Percentiles rank a stretch among this genome's conserved stretches.
These are phyloP conservation scores for Rubia yunnanensis DNA, from an alignment of 257 asterid genomes.

Conservation along the genomic window DNA sequence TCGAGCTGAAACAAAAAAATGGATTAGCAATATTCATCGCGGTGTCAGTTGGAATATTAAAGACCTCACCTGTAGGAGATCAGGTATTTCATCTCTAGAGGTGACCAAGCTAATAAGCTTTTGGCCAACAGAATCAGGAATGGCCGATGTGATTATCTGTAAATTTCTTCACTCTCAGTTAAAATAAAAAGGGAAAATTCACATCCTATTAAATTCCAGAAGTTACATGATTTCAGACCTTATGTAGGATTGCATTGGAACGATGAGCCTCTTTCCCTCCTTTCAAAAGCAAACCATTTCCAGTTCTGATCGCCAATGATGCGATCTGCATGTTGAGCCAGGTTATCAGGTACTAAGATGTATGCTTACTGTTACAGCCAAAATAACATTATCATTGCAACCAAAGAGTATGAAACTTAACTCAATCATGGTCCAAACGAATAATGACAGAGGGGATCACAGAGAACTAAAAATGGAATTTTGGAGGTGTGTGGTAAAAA, in stretches of 20 bases:
- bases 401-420: background rate
- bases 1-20: constrained; percentile 43
- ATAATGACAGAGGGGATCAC: too few species aligned
- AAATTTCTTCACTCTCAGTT: constrained; percentile 4
- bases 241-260: constrained; percentile 65
- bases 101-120: constrained; percentile 71
- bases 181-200: background rate
- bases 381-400: background rate
- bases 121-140: constrained; percentile 61
- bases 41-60: constrained; percentile 2
- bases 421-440: background rate
- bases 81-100: constrained; percentile 76
- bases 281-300: constrained; percentile 74
- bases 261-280: constrained; percentile 85
- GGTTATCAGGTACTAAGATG: constrained; percentile 3
- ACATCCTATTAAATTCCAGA: background rate
- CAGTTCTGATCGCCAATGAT: constrained; percentile 75
- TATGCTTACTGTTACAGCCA: constrained; percentile 2
- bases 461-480: too few species aligned
- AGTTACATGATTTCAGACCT: constrained; percentile 28
- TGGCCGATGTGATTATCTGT: constrained; percentile 66
- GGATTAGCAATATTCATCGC: constrained; percentile 1
- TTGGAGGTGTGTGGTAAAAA: background rate
- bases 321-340: constrained; percentile 44
- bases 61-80: constrained; percentile 58